phyloP scores from a whole-genome alignment of 768 basidiomycete species.

The Butyriboletus loyo region DNA sequence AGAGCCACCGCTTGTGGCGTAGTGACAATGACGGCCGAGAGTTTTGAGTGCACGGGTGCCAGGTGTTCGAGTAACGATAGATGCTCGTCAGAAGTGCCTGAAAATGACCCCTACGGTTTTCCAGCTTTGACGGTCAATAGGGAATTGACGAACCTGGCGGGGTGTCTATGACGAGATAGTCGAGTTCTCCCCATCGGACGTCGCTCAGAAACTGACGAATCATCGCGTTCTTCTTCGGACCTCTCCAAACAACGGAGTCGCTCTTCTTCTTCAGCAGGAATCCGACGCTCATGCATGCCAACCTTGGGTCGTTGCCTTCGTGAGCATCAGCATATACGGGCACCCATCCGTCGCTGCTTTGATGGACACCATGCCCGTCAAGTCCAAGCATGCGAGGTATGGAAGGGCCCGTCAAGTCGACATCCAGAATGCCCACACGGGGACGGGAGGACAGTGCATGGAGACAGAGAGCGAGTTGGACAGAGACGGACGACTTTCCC shows the following conservation, averaged over 20 bases:
- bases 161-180: conserved; percentile 92
- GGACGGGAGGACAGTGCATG: conserved; percentile 62
- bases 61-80: conserved; percentile 93
- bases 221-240: conserved; percentile 99
- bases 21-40: conserved; percentile 89
- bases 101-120: conserved; percentile 6
- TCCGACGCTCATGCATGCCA: conserved; percentile 96
- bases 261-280: conserved; percentile 87
- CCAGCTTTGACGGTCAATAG: not conserved
- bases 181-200: conserved; percentile 92
- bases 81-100: conserved; percentile 99
- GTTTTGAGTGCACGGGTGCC: conserved; percentile 71
- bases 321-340: conserved; percentile 86
- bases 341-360: conserved; percentile 95
- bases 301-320: conserved; percentile 53
- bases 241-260: conserved; percentile 96
- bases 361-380: conserved; percentile 84
- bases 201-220: conserved; percentile 93
- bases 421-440: conserved; percentile 86
- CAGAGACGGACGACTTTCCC: conserved; percentile 95
- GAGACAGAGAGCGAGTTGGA: conserved; percentile 88
- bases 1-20: conserved; percentile 97
- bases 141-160: conserved; percentile 74
- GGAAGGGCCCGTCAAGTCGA: conserved; percentile 92
- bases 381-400: conserved; percentile 94